A percentile compares a stretch with the other conserved stretches of the same genome.
phyloP scores from a whole-genome alignment of 345 rosid species.

The Aegle marmelos region DNA sequence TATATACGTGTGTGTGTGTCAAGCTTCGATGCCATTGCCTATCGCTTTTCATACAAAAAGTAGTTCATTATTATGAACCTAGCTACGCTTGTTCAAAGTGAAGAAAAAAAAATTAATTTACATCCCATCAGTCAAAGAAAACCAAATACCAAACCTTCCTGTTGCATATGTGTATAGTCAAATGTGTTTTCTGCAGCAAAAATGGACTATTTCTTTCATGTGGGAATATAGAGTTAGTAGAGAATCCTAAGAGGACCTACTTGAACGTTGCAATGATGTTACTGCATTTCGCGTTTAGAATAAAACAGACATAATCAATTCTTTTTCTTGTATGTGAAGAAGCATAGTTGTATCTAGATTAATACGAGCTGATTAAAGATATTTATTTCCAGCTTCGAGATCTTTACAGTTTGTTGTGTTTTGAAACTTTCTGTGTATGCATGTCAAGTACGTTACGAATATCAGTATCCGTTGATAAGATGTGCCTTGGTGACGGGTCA shows the following conservation, averaged over 20 bases:
- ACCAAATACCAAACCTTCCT: conserved; percentile 1
- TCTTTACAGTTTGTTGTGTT: not conserved
- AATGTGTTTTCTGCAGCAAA: not conserved
- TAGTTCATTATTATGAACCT: not conserved
- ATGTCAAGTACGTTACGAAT: not conserved
- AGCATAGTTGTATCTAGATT: not conserved
- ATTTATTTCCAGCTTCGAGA: not conserved
- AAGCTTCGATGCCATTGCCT: too few species aligned
- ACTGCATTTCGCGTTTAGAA: not conserved
- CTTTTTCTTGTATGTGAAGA: not conserved
- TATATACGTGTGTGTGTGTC: too few species aligned
- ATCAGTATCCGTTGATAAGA: not conserved
- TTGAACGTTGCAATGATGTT: conserved; percentile 1
- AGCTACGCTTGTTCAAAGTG: conserved; percentile 21
- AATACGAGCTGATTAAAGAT: not conserved
- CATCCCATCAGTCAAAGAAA: conserved; percentile 19
- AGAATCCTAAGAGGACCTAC: conserved; percentile 15
- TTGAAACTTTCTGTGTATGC: not conserved
- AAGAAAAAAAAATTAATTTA: conserved; percentile 4
- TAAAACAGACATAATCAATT: not conserved
- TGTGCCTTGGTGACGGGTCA: not conserved
- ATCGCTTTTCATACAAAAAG: conserved; percentile 2
- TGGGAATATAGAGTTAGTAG: not conserved
- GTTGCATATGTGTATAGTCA: conserved; percentile 10
- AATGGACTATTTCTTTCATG: not conserved